Evolutionary conservation across 148 eudicot genomes (phyloP).

Genomic region (Fallopia convolvulus): DNA sequence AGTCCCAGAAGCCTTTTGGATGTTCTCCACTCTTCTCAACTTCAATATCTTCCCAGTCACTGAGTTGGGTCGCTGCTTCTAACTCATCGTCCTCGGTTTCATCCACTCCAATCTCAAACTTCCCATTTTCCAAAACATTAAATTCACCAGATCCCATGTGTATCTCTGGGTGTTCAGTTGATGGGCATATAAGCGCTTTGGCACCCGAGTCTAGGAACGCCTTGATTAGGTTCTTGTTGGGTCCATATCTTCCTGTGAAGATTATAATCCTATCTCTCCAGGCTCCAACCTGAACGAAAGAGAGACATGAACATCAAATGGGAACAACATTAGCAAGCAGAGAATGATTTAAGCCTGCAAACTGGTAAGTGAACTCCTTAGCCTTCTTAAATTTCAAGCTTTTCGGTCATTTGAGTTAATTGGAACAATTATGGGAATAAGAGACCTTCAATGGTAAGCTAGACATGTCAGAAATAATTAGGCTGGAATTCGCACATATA

Average conservation of each 20-base stretch:
- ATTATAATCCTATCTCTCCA: constrained; percentile 92
- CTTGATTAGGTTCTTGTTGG: constrained; percentile 55
- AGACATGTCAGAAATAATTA: not conserved
- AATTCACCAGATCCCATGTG: constrained; percentile 58
- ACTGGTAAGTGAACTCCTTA: too few relatives aligned
- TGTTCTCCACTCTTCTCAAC: constrained; percentile 51
- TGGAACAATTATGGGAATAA: too few relatives aligned
- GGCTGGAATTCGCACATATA: not conserved
- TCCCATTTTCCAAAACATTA: constrained; percentile 55
- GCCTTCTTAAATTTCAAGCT: too few relatives aligned
- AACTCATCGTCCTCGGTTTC: constrained; percentile 65
- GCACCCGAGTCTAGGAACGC: constrained; percentile 89
- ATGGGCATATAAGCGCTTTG: constrained; percentile 85
- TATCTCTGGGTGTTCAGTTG: constrained; percentile 71
- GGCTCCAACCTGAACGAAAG: constrained; percentile 58
- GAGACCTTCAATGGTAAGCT: not conserved
- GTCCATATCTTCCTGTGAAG: constrained; percentile 64
- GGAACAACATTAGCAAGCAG: not conserved
- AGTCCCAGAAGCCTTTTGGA: constrained; percentile 51
- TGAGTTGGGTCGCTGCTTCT: constrained; percentile 60
- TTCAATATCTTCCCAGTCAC: constrained; percentile 97
- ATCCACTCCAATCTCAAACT: constrained; percentile 87
- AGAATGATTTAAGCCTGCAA: not conserved
- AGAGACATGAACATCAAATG: not conserved
- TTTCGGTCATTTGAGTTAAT: not conserved